These are phyloP conservation scores for Seiridium unicorne DNA, from an alignment of 2,329 filamentous ascomycete genomes.

Conservation along the genomic window DNA sequence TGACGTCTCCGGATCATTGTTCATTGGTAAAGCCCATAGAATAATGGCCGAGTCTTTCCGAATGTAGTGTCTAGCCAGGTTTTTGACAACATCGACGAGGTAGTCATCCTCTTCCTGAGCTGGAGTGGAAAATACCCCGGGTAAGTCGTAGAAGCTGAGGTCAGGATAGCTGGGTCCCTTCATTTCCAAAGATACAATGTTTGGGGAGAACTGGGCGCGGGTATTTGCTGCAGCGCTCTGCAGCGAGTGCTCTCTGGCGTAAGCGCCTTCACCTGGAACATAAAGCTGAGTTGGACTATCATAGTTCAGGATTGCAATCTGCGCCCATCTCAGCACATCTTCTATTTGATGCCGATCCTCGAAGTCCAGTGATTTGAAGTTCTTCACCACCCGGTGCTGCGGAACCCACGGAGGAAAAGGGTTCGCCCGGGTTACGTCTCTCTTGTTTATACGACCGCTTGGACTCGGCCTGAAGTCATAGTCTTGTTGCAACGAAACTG, in stretches of 20 bases:
- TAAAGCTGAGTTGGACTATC: slow-evolving; percentile 49
- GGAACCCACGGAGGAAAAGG: slow-evolving; percentile 67
- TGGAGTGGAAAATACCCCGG: slow-evolving; percentile 74
- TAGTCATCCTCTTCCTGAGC: slow-evolving; percentile 64
- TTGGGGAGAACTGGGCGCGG: slow-evolving; percentile 74
- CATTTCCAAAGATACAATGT: slow-evolving; percentile 75
- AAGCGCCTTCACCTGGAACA: slow-evolving; percentile 47
- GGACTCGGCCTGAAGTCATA: slow-evolving; percentile 53
- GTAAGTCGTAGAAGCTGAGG: slow-evolving; percentile 81
- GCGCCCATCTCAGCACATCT: slow-evolving; percentile 68
- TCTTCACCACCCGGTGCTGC: slow-evolving; percentile 40
- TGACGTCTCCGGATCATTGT: slow-evolving; percentile 73
- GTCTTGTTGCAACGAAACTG: slow-evolving; percentile 63
- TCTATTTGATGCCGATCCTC: slow-evolving; percentile 63
- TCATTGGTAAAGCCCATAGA: slow-evolving; percentile 75
- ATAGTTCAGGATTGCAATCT: slow-evolving; percentile 75
- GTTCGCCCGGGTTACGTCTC: slow-evolving; percentile 46
- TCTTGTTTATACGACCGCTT: slow-evolving; percentile 37
- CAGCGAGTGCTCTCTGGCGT: slow-evolving; percentile 34
- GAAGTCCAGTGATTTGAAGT: slow-evolving; percentile 59
- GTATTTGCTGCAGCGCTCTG: slow-evolving; percentile 38
- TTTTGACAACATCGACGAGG: slow-evolving; percentile 69
- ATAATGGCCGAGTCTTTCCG: slow-evolving; percentile 69
- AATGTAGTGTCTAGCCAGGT: slow-evolving; percentile 70
- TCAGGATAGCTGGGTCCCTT: slow-evolving; percentile 69